A percentile compares a stretch with the other conserved stretches of the same genome.
Evolutionary conservation across 441 rosid genomes (phyloP).

Genomic region (Aquilaria agallochum): DNA sequence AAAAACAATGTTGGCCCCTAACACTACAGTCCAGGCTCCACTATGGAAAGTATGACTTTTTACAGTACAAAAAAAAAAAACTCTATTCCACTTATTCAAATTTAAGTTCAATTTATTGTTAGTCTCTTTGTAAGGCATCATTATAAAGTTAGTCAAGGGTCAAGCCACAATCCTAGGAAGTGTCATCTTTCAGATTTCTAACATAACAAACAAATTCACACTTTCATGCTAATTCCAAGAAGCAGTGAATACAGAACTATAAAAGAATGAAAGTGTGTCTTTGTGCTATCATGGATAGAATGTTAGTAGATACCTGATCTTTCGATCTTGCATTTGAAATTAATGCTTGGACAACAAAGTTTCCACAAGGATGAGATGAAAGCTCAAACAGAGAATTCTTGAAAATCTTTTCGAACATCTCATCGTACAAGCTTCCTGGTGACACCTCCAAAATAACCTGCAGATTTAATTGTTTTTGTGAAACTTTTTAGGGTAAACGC

Average conservation of each 20-base stretch:
- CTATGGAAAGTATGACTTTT: no score
- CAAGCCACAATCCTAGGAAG: no score
- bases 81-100: no score
- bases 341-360: slow-evolving; percentile 81
- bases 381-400: slow-evolving; percentile 65
- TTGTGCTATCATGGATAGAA: slow-evolving; percentile 2
- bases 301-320: slow-evolving; percentile 54
- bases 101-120: no score
- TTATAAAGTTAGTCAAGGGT: no score
- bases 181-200: no score
- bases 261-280: slow-evolving; percentile 3
- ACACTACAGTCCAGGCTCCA: no score
- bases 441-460: slow-evolving; percentile 88
- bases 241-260: neutral
- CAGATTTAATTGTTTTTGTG: slow-evolving; percentile 7
- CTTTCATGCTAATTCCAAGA: neutral
- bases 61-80: no score
- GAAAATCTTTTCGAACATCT: slow-evolving; percentile 65
- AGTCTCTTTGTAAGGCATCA: no score
- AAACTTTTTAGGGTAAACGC: no score
- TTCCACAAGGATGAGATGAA: slow-evolving; percentile 78
- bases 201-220: no score
- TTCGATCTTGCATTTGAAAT: slow-evolving; percentile 60
- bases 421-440: slow-evolving; percentile 65
- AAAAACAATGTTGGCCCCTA: no score